Base-by-base conservation (phyloP, 2,329 filamentous ascomycete genomes). In the Penicillium sp. region DNA sequence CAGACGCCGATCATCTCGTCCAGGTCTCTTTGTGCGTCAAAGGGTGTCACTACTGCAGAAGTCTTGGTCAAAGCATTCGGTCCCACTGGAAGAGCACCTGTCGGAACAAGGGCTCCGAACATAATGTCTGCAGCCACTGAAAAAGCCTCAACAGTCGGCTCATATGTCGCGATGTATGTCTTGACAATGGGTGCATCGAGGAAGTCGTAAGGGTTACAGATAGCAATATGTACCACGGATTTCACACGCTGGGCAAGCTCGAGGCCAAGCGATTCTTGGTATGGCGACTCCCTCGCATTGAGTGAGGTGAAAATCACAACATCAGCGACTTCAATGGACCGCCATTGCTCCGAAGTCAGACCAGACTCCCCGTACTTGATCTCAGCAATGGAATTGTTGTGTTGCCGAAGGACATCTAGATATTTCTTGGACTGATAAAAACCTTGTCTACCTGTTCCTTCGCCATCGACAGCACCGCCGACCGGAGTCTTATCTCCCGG, bases 171-270 rank as follows among this genome's bases (percentile, higher is more conserved):
- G 29, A 76, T 64, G 41, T 75, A 75, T 14, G 73, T 75, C 43
- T 64, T 63, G 27, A 73, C 62, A 7, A 55, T 57, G 1, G 50
- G 49, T 9, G 66, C 65, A 18, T 72, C 63, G 4, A 75, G 56
- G 22, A 76, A 74, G 50, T 76, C 74, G 46, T 75, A 75, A 2
- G 73, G 72, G 53, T 66, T 71, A 48, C 71, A 72, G 4, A 69
- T 71, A 27, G 72, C 73, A 52, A 76, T 62, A 10, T 64, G 58
- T 37, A 75, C 66, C 33, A 73, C 39, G 8, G 61, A 66, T 4
- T 59, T 59, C 22, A 61, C 55, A 30, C 59, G 62, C 7, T 54
- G 56, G 16, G 64, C 59, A 16, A 74, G 58, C n/a, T 64, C 55
- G 10, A 65, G 51, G 0, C 67, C 72, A 10, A 74, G 51, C 0